A percentile compares a stretch with the other conserved stretches of the same genome.
Conservation (phyloP, 257 asterid species). For the Salvia splendens region DNA sequence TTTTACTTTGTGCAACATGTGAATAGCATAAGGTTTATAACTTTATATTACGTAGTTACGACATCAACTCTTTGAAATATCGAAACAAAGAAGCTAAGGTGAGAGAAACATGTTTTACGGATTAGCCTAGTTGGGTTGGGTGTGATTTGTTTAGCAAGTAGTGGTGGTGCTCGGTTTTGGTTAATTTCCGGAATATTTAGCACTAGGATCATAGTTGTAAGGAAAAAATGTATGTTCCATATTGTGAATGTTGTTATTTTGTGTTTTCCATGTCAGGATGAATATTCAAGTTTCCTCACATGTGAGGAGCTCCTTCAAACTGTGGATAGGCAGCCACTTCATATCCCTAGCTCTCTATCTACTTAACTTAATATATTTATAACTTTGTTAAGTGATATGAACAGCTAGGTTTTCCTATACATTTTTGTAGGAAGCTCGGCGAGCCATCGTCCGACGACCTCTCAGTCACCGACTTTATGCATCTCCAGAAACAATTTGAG, state of each 20-base stretch:
- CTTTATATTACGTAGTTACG: too few species aligned
- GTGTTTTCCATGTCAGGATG: conserved; percentile 37
- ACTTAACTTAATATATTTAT: background rate
- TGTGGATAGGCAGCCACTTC: conserved; percentile 48
- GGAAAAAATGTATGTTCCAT: background rate
- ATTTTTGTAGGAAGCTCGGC: conserved; percentile 40
- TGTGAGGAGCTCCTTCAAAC: conserved; percentile 48
- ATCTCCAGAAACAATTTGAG: conserved; percentile 53
- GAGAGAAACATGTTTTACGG: too few species aligned
- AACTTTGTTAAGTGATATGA: background rate
- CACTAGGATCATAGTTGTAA: background rate
- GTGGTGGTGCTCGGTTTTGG: too few species aligned
- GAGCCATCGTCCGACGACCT: conserved; percentile 43
- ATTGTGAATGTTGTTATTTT: background rate
- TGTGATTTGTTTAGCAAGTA: too few species aligned
- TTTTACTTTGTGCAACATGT: background rate
- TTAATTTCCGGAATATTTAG: too few species aligned
- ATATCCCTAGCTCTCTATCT: conserved; percentile 22
- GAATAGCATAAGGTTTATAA: background rate
- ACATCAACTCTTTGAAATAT: too few species aligned
- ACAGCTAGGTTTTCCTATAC: background rate
- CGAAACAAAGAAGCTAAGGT: too few species aligned
- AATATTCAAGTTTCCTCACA: conserved; percentile 32
- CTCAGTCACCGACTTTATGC: conserved; percentile 43
- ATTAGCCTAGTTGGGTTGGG: too few species aligned